Percentiles rank a stretch among this genome's conserved stretches.
phyloP scores from a whole-genome alignment of 2,329 filamentous ascomycete species.

The Xylariaceae sp. region DNA sequence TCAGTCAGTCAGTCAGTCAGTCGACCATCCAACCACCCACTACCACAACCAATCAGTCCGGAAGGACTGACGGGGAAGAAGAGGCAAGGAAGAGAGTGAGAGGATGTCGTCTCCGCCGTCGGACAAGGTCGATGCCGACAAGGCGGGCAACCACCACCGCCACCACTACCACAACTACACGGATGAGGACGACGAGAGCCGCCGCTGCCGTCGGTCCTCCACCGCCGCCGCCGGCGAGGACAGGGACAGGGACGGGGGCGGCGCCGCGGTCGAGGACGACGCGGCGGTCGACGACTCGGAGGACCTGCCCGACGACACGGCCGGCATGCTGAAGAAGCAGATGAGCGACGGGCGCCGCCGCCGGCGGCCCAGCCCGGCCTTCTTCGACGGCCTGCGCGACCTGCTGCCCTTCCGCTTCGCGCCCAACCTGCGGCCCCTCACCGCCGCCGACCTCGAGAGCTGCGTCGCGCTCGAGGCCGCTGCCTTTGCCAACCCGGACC shows the following conservation, averaged over 20 bases:
- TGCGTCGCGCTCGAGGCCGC: slow-evolving; percentile 48
- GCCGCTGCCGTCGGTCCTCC: too few species aligned
- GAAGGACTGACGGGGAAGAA: too few species aligned
- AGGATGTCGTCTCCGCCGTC: too few species aligned
- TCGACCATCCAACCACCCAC: too few species aligned
- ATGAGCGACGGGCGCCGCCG: slow-evolving; percentile 31
- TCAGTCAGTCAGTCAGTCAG: too few species aligned
- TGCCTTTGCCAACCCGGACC: slow-evolving; percentile 41
- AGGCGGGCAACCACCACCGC: too few species aligned
- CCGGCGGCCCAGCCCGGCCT: slow-evolving; percentile 15
- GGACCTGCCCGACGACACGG: slow-evolving; percentile 31
- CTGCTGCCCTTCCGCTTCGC: slow-evolving; percentile 54
- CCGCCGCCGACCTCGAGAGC: slow-evolving; percentile 55
- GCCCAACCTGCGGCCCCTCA: slow-evolving; percentile 68
- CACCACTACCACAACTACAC: too few species aligned
- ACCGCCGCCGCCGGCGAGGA: not conserved
- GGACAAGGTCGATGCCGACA: too few species aligned
- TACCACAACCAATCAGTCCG: too few species aligned
- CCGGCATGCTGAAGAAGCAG: slow-evolving; percentile 30
- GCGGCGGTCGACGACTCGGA: slow-evolving; percentile 33
- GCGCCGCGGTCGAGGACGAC: not conserved
- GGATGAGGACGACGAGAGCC: too few species aligned
- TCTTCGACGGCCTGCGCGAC: slow-evolving; percentile 18
- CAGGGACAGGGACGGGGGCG: too few species aligned
- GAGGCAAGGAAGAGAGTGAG: too few species aligned